Evolutionary conservation across 352 stramenopile species (phyloP).

Genomic region (Pythium oligandrum): DNA sequence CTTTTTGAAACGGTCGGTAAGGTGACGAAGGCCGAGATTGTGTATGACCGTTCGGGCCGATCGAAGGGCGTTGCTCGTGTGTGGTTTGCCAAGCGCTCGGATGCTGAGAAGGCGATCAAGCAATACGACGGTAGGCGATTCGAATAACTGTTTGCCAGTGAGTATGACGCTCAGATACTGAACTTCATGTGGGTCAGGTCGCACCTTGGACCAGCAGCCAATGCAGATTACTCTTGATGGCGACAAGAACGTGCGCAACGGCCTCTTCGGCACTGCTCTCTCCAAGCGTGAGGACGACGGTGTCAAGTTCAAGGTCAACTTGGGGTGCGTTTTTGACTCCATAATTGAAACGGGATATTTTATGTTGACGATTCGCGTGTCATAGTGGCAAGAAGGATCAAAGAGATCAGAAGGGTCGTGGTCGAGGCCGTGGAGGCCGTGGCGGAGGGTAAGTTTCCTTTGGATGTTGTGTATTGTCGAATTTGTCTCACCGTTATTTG

Average conservation of each 20-base stretch:
- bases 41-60: conserved; percentile 77
- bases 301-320: conserved; percentile 80
- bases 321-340: conserved; percentile 34
- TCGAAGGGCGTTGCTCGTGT: conserved; percentile 78
- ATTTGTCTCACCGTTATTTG: conserved; percentile 7
- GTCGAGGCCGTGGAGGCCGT: conserved; percentile 30
- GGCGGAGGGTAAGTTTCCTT: conserved; percentile 16
- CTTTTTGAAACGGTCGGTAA: conserved; percentile 75
- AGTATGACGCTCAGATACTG: neutral
- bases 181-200: conserved; percentile 26
- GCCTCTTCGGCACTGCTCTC: conserved; percentile 74
- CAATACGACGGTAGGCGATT: conserved; percentile 62
- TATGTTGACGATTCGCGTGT: neutral
- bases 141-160: neutral
- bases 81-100: conserved; percentile 60
- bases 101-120: conserved; percentile 80
- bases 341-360: neutral
- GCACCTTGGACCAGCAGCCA: conserved; percentile 64
- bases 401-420: conserved; percentile 25
- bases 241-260: conserved; percentile 70
- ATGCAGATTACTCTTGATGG: conserved; percentile 72
- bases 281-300: conserved; percentile 43
- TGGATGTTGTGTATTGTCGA: conserved; percentile 10
- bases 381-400: conserved; percentile 16
- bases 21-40: conserved; percentile 74